Evolutionary conservation across 208 protist genomes (phyloP), one percentile per base, ranked within the genome.

Genomic region (Crithidia sp.): DNA sequence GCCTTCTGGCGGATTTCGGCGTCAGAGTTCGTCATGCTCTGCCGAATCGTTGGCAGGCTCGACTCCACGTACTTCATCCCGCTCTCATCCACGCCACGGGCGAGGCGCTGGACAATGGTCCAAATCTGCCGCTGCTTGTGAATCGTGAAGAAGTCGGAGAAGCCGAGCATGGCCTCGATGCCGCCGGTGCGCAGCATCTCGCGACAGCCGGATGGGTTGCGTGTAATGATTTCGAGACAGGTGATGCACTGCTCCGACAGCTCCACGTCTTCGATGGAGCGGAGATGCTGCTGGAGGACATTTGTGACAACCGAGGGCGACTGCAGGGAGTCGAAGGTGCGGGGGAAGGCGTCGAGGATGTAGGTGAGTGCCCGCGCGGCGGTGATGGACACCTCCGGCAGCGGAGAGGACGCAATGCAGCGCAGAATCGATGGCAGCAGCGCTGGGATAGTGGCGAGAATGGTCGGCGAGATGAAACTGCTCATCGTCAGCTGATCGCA

Each of bases 131-230:
- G 88, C 78, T 99, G 97, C 7, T 92, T 82, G 17, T 79, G 73
- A 9, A 91, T 83, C 56, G 88, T 90, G 67, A 98, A 98, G 84
- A 99, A 99, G 75, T 99, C 98, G 5, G 98, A 73, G 67, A 93
- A 98, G 14, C 64, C 76, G 9, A 99, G 87, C 67, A 96, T 76
- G 0, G 94, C 94, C 36, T 76, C 79, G 7, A 98, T 83, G 49
- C 94, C 96, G 54, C 86, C 86, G 28, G 71, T 87, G 52, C 83
- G 61, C 16, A 98, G 71, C 10, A 96, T 58, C 17, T 81, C 75
- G 5, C 40, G 10, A 17, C 87, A 83, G 5, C 84, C 84, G 5
- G 36, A 39, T 4, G 71, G 47, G 39, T 53, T 72, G 43, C 92
- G 83, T 43, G 90, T 88, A 17, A 99, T 71, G 71, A 98, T 96